A percentile compares a stretch with the other conserved stretches of the same genome.
Conservation (phyloP, 1,139 yeast species). For the Kluyveromyces marxianus region DNA sequence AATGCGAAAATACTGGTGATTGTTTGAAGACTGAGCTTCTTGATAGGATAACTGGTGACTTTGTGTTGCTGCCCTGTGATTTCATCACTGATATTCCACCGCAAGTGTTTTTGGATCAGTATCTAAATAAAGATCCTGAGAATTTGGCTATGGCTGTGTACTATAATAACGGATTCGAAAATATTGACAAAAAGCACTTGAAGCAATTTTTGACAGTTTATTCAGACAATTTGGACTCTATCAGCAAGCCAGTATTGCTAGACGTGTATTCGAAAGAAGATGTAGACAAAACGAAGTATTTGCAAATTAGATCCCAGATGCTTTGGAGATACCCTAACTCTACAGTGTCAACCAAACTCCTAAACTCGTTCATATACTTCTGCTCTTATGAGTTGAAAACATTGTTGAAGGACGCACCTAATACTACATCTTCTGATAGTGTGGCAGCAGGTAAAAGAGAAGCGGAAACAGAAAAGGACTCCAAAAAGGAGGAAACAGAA, state of each 20-base stretch:
- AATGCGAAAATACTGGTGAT: conserved; percentile 55
- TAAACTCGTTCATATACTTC: conserved; percentile 75
- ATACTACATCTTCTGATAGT: background rate
- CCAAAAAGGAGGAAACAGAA: conserved; percentile 9
- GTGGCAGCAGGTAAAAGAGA: conserved; percentile 17
- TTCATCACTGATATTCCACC: conserved; percentile 90
- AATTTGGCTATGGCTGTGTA: conserved; percentile 67
- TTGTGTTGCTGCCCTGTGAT: conserved; percentile 86
- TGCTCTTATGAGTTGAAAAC: conserved; percentile 51
- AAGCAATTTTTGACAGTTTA: conserved; percentile 50
- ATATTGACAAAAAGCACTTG: conserved; percentile 69
- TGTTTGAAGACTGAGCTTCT: conserved; percentile 45
- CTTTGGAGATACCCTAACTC: conserved; percentile 81
- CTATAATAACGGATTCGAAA: conserved; percentile 64
- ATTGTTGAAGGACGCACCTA: conserved; percentile 25
- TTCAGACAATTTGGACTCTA: conserved; percentile 42
- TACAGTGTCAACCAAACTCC: conserved; percentile 63
- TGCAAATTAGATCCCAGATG: conserved; percentile 77
- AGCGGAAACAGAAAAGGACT: conserved; percentile 17
- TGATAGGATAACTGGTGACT: conserved; percentile 40
- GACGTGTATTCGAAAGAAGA: conserved; percentile 62
- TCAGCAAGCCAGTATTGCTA: conserved; percentile 43
- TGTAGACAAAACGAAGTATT: conserved; percentile 59
- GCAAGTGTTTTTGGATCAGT: conserved; percentile 76
- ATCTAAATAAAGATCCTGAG: conserved; percentile 56